phyloP scores from a whole-genome alignment of 1,139 yeast species.

The Protomyces lactucae-debilis region DNA sequence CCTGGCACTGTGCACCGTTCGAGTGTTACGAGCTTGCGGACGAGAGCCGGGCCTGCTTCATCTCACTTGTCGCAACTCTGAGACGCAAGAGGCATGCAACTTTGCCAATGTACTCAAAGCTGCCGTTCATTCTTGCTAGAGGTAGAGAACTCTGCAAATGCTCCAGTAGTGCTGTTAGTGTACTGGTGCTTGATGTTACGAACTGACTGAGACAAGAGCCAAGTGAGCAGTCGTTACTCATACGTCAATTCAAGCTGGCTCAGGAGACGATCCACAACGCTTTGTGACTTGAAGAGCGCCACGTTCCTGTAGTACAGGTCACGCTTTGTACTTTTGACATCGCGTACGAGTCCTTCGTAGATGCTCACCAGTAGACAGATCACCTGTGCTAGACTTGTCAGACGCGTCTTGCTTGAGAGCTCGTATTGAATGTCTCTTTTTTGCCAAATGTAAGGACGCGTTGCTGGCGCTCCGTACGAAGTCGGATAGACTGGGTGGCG shows the following conservation, averaged over 20 bases:
- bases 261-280: constrained; percentile 45
- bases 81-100: no score
- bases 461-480: background rate
- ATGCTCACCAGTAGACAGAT: background rate
- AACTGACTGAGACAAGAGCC: no score
- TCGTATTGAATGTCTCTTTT: background rate
- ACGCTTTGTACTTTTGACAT: constrained; percentile 37
- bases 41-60: no score
- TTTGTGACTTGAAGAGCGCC: constrained; percentile 50
- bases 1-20: no score
- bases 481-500: background rate
- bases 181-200: no score
- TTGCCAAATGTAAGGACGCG: background rate
- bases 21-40: no score
- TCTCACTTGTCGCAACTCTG: no score
- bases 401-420: background rate
- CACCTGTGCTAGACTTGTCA: background rate
- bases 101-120: no score
- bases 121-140: no score
- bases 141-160: no score
- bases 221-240: no score
- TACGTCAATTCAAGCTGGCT: constrained; percentile 38
- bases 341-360: constrained; percentile 8
- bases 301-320: constrained; percentile 67
- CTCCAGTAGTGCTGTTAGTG: no score